These are phyloP conservation scores for Penicillium psychrofluorescens DNA, from an alignment of 495 filamentous ascomycete species.

Conservation along the genomic window DNA sequence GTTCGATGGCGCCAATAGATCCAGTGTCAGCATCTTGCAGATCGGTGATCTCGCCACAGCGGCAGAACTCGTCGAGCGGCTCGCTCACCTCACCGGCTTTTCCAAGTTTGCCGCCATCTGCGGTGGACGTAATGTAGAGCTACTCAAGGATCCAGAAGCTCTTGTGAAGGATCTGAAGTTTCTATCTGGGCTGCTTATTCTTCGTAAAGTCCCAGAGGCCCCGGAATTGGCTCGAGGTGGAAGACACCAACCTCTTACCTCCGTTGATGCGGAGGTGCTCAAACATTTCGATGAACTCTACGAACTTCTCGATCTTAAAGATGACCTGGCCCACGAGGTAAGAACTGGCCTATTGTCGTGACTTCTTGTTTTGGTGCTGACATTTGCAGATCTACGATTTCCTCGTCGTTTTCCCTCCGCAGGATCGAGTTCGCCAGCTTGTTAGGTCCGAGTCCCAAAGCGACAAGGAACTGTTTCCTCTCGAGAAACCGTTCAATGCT, in stretches of 20 bases:
- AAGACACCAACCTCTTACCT: constrained; percentile 29
- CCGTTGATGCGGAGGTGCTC: constrained; percentile 68
- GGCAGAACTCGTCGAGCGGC: constrained; percentile 54
- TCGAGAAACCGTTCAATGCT: constrained; percentile 62
- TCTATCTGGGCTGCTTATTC: constrained; percentile 54
- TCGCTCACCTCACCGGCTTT: constrained; percentile 63
- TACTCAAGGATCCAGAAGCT: constrained; percentile 30
- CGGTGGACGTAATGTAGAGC: constrained; percentile 41
- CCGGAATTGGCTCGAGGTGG: constrained; percentile 19
- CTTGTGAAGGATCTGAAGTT: constrained; percentile 39
- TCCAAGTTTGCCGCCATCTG: constrained; percentile 52
- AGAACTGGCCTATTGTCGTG: neutral
- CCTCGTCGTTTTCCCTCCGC: constrained; percentile 62
- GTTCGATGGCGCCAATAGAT: constrained; percentile 52
- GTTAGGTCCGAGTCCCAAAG: constrained; percentile 47
- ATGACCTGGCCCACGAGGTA: constrained; percentile 63
- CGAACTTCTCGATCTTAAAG: constrained; percentile 68
- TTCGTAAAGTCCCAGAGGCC: constrained; percentile 35
- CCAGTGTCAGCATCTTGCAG: constrained; percentile 47
- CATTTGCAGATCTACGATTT: constrained; percentile 63
- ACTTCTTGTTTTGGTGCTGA: constrained; percentile 1
- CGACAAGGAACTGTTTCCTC: constrained; percentile 57
- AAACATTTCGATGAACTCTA: constrained; percentile 83
- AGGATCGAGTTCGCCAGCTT: constrained; percentile 51
- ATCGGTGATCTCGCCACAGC: constrained; percentile 67